Conservation (phyloP, 1,284 basidiomycete genomes). For the Grifola frondosa region DNA sequence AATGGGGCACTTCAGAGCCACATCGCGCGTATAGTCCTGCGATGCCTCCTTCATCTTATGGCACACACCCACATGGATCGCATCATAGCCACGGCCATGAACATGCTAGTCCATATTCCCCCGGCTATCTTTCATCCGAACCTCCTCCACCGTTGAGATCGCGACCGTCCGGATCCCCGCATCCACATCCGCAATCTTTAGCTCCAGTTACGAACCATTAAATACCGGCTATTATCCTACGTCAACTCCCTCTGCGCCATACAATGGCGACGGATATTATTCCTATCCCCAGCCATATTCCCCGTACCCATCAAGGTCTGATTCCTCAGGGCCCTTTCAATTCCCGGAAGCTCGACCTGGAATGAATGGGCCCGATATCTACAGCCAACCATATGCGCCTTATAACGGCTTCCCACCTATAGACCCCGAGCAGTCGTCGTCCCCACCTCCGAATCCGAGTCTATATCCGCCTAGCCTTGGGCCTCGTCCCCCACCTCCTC, state of each 20-base stretch:
- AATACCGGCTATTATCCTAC: too few relatives aligned
- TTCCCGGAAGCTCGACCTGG: background rate
- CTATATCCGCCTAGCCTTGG: too few relatives aligned
- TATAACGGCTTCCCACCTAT: background rate
- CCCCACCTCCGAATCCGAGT: too few relatives aligned
- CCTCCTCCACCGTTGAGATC: conserved; percentile 15
- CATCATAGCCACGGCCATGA: conserved; percentile 5
- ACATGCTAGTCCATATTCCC: conserved; percentile 15
- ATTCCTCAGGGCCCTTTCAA: background rate
- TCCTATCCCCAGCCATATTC: too few relatives aligned
- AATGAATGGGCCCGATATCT: too few relatives aligned
- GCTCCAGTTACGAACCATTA: conserved; percentile 1
- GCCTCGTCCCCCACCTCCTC: conserved; percentile 10
- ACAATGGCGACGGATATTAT: too few relatives aligned
- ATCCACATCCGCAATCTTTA: conserved; percentile 9
- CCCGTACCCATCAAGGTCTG: too few relatives aligned
- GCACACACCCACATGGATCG: conserved; percentile 2
- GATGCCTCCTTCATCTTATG: conserved; percentile 3
- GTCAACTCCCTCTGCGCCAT: too few relatives aligned
- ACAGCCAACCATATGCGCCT: too few relatives aligned
- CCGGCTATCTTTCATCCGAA: conserved; percentile 12
- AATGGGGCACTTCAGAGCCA: conserved; percentile 36
- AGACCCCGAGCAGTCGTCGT: too few relatives aligned
- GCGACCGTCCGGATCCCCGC: conserved; percentile 17
- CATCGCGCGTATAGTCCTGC: conserved; percentile 4